Base-by-base conservation (phyloP, 2,329 filamentous ascomycete species). In the Graphilbum ipis-grandicollis region DNA sequence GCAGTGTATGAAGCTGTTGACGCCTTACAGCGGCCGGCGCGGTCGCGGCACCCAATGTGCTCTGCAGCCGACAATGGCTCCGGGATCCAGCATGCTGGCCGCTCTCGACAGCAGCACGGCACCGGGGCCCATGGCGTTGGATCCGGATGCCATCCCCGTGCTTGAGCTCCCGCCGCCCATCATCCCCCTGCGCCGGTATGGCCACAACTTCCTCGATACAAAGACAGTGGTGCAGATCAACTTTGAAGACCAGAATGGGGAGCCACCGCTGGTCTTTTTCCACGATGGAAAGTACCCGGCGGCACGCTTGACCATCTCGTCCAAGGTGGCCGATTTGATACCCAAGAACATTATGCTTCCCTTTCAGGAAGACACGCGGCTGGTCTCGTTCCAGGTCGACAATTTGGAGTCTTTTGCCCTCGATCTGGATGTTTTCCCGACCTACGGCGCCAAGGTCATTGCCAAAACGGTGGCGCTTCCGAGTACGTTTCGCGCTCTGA, bases 151-250 rank as follows among this genome's bases (percentile, higher is more conserved):
- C 2, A 98, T 98, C 39, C 90, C 90, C 2, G 74, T 85, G 44
- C 75, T 98, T 23, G 86, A 88, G 46, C 66, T 98, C 12, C 90
- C 90, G 18, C 90, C 90, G 17, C 90, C 90, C 0, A 96, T 98
- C 45, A 94, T 98, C 46, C 90, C 90, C 0, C 66, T 96, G 34
- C 74, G 90, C 46, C 73, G 90, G 48, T 98, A 98, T 49, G 90
- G 90, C 14, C 90, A 98, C 60, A 98, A 96, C 56, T 98, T 98
- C 65, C 66, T 98, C 26, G 90, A 98, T 51, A 93, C 84, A 22
- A 98, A 96, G 60, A 93, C 86, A 0, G 92, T 94, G 44, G 76
- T 98, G 12, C 83, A 94, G 49, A 79, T 98, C 44, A 83, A 71
- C 47, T 96, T 98, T 49, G 83, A 88, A 36, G 77, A 88, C 38